Evolutionary conservation across 495 filamentous ascomycete genomes (phyloP), one percentile per base, ranked within the genome.

Genomic region (Astrothelium macrocarpum): DNA sequence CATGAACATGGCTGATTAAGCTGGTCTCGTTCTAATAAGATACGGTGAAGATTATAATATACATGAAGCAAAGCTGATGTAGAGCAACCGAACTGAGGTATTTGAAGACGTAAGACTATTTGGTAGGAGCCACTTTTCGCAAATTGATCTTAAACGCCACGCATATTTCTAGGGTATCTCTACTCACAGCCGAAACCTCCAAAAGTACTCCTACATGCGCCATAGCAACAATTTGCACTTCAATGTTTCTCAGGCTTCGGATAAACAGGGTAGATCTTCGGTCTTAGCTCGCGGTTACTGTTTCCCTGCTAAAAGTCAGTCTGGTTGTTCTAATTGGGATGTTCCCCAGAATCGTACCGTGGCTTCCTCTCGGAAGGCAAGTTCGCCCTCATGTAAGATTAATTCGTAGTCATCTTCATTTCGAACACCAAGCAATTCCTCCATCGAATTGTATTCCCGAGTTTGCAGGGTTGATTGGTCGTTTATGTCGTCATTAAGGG

Each of bases 281-380:
- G 36, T 20, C 66, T 29, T 59, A 59, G 32, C 59, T 62, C 26
- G 59, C 66, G 31, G 59, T 43, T n/a, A 53, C 61, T 43, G 25
- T 58, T 25, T 60, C 58, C 20, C 67, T 63, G 23, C 60, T 56
- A 18, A 65, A 32, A 34, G 5, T 23, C 20, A 60, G 60, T 60
- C 63, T 49, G 20, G 28, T 63, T 26, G 36, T 32, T 43, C 60
- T 20, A 9, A 28, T 29, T 29, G n/a, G 9, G 20, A 34, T 20
- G 12, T 29, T 14, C 12, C 1, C 25, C 32, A 18, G 10, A 23
- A 25, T 64, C 20, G 20, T 64, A 66, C 67, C 56, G 64, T 34
- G 7, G 64, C 66, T 26, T 65, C 67, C 46, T 71, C 70, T 12
- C 71, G 68, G 61, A 65, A 73, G 0, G 68, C 68, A 5, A 73